Base-by-base conservation (phyloP, 2,329 filamentous ascomycete species). In the Canariomyces notabilis region DNA sequence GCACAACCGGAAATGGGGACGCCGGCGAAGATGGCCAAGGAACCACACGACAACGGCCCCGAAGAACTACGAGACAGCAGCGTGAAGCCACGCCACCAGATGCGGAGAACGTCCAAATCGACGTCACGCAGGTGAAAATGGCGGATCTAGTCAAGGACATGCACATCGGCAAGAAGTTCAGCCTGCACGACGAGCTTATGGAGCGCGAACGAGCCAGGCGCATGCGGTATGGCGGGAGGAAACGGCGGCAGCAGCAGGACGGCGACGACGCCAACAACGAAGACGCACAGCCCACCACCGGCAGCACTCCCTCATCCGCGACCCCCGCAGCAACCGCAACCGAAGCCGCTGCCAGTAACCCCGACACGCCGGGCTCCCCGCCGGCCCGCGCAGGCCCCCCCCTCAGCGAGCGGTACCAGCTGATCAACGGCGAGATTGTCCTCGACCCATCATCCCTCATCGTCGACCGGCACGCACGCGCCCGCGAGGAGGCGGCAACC, bases 371-470 rank as follows among this genome's bases (percentile, higher is more conserved):
- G 15, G 32, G 46, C 7, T 18, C 20, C 22, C 37, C 19, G 3
- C 12, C 34, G 3, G 37, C 31, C 15, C 37, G 38, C 19, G 39
- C 33, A 8, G 18, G 38, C 37, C 50, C 44, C 15, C 15, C 56
- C 53, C 14, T 54, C 53, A 58, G 61, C 45, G 53, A 77, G 4
- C 73, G 75, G 48, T 78, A 83, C 62, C 76, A 79, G 48, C 73
- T 87, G 37, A 77, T 87, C 40, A 79, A 89, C 63, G 87, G 87
- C 6, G 74, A 85, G 56, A 83, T 91, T 57, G 77, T 88, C 11
- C 67, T 87, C 36, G 82, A 89, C 60, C 79, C 86, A 56, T 74
- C 72, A 39, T 84, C 84, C 1, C 72, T 85, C 14, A 72, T 78
- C 32, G 76, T 89, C 52, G 81, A 90, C 62, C 75, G 83, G 4